phyloP scores from a whole-genome alignment of 2,329 filamentous ascomycete genomes.

The Cordyceps militaris region DNA sequence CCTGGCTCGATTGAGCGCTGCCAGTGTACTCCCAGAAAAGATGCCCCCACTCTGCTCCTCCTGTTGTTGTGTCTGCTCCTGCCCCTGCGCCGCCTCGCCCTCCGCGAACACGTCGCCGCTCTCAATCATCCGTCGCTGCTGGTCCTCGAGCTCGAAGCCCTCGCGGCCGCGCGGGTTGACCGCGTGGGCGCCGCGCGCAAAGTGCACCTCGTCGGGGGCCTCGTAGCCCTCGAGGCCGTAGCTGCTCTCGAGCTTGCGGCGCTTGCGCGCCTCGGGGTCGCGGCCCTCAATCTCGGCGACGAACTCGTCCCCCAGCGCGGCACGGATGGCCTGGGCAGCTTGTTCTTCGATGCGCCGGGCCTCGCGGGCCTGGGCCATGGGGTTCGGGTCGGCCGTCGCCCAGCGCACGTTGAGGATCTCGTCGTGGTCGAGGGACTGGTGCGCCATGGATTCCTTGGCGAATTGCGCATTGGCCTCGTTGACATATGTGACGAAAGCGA shows the following conservation, averaged over 20 bases:
- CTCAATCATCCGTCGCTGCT: slow-evolving; percentile 53
- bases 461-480: slow-evolving; percentile 89
- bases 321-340: slow-evolving; percentile 84
- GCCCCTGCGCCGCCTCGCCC: slow-evolving; percentile 30
- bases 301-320: slow-evolving; percentile 81
- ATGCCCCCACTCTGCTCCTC: slow-evolving; percentile 51
- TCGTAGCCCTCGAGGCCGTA: slow-evolving; percentile 91
- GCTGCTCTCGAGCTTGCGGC: slow-evolving; percentile 79
- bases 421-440: slow-evolving; percentile 83
- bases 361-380: slow-evolving; percentile 87
- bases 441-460: slow-evolving; percentile 87
- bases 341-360: slow-evolving; percentile 87
- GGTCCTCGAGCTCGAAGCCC: slow-evolving; percentile 56
- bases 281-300: slow-evolving; percentile 90
- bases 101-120: slow-evolving; percentile 42
- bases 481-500: slow-evolving; percentile 90
- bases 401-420: slow-evolving; percentile 94
- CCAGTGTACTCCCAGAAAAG: slow-evolving; percentile 74
- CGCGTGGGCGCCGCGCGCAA: slow-evolving; percentile 67
- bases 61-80: slow-evolving; percentile 26
- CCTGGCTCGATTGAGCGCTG: slow-evolving; percentile 59
- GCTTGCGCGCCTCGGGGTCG: slow-evolving; percentile 78
- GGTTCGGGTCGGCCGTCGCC: slow-evolving; percentile 95
- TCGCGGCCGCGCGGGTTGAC: slow-evolving; percentile 52
- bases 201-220: slow-evolving; percentile 90